Percentiles rank a stretch among this genome's conserved stretches.
These are phyloP conservation scores for Phytophthora nicotianae DNA, from an alignment of 352 stramenopile genomes.

Conservation along the genomic window DNA sequence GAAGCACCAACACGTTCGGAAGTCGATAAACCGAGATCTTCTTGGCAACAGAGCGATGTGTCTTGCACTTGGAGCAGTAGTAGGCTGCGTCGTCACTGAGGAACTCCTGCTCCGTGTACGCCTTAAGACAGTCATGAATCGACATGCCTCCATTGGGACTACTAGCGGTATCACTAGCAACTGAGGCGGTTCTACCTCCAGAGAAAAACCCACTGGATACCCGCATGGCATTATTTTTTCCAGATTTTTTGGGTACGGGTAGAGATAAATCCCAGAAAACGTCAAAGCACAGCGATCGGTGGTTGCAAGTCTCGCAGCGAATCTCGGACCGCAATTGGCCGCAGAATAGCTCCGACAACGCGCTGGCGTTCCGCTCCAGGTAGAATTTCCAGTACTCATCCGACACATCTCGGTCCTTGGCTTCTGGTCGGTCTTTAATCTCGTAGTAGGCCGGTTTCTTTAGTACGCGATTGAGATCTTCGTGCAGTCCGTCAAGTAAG, in stretches of 20 bases:
- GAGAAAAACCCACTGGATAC: constrained; percentile 50
- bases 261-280: constrained; percentile 87
- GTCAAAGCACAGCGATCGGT: constrained; percentile 83
- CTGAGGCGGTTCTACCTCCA: constrained; percentile 19
- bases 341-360: constrained; percentile 82
- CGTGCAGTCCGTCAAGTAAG: constrained; percentile 85
- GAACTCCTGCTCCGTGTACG: constrained; percentile 75
- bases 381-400: constrained; percentile 91
- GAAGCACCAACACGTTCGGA: constrained; percentile 85
- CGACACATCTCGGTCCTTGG: constrained; percentile 64
- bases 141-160: constrained; percentile 34
- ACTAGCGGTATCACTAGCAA: constrained; percentile 12
- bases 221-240: constrained; percentile 45
- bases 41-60: constrained; percentile 69
- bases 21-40: constrained; percentile 80
- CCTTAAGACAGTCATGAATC: constrained; percentile 71
- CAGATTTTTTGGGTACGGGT: constrained; percentile 66
- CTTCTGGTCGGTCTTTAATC: constrained; percentile 62
- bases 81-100: constrained; percentile 70
- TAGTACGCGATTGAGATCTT: constrained; percentile 81
- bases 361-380: constrained; percentile 63
- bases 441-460: constrained; percentile 80
- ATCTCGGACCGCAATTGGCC: constrained; percentile 84
- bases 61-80: constrained; percentile 80
- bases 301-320: constrained; percentile 68